phyloP scores from a whole-genome alignment of 768 basidiomycete species.

The Boletus sp. region DNA sequence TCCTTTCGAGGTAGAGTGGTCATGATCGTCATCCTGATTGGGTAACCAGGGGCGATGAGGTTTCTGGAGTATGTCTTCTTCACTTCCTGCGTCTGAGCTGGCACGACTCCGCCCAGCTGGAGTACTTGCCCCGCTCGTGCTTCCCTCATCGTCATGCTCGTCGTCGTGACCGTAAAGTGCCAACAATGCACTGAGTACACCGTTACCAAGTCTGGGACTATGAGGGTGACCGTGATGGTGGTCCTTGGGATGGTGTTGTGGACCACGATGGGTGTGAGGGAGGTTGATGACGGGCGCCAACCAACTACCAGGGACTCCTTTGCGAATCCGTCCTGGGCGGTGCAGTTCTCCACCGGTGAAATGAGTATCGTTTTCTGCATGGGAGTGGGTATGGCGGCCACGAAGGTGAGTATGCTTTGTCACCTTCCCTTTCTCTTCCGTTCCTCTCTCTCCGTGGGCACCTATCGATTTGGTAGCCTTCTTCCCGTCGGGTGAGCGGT shows the following conservation, averaged over 20 bases:
- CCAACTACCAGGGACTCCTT: constrained; percentile 20
- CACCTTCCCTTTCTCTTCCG: constrained; percentile 11
- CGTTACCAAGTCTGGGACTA: constrained; percentile 36
- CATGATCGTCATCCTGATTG: constrained; percentile 4
- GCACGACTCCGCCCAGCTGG: constrained; percentile 17
- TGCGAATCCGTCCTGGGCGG: constrained; percentile 13
- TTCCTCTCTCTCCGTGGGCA: neutral
- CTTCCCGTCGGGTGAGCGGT: constrained; percentile 7
- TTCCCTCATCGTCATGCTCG: constrained; percentile 31
- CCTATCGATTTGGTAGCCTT: neutral
- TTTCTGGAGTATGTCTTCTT: constrained; percentile 13
- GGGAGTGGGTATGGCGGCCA: constrained; percentile 7
- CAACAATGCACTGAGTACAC: constrained; percentile 65
- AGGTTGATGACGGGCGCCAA: constrained; percentile 3
- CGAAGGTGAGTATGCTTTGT: neutral
- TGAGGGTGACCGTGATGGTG: constrained; percentile 1
- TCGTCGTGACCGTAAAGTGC: constrained; percentile 50
- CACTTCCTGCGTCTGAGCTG: constrained; percentile 23
- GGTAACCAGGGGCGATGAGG: constrained; percentile 25
- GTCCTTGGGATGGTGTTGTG: constrained; percentile 5
- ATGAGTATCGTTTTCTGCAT: constrained; percentile 9
- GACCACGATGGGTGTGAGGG: neutral
- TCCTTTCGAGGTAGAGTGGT: constrained; percentile 1
- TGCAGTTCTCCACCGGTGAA: neutral
- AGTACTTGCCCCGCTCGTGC: constrained; percentile 20